phyloP scores from a whole-genome alignment of 352 stramenopile species.

The Salisapilia sapeloensis region DNA sequence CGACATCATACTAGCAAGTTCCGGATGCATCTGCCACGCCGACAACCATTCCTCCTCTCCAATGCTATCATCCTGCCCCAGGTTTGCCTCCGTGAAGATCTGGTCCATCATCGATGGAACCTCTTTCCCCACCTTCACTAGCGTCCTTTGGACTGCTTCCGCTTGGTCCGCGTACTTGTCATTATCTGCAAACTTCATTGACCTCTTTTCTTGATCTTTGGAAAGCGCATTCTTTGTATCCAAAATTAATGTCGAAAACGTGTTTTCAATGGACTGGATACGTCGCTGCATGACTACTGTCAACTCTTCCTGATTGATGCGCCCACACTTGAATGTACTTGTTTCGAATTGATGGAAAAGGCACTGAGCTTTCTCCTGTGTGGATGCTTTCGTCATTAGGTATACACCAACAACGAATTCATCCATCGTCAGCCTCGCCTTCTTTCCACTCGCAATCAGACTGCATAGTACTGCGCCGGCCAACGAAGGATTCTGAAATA shows the following conservation, averaged over 20 bases:
- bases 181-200: no score
- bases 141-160: conserved; percentile 4
- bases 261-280: conserved; percentile 4
- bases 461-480: conserved; percentile 5
- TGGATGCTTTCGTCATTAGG: conserved; percentile 4
- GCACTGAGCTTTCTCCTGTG: conserved; percentile 6
- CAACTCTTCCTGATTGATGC: conserved; percentile 4
- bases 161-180: conserved; percentile 2
- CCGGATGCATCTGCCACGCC: conserved; percentile 5
- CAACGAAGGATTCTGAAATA: conserved; percentile 4
- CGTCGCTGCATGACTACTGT: conserved; percentile 4
- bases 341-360: conserved; percentile 6
- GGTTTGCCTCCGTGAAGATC: conserved; percentile 5
- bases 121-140: conserved; percentile 7
- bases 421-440: conserved; percentile 5
- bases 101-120: conserved; percentile 9
- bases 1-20: conserved; percentile 8
- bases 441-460: conserved; percentile 3
- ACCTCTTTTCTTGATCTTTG: conserved; percentile 5
- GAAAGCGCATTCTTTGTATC: no score
- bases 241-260: conserved; percentile 8
- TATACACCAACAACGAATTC: conserved; percentile 8
- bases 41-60: conserved; percentile 5
- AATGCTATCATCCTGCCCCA: conserved; percentile 4
- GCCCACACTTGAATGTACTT: not conserved